A percentile compares a stretch with the other conserved stretches of the same genome.
These are phyloP conservation scores for Pseudevernia furfuracea DNA, from an alignment of 495 filamentous ascomycete genomes.

Conservation along the genomic window DNA sequence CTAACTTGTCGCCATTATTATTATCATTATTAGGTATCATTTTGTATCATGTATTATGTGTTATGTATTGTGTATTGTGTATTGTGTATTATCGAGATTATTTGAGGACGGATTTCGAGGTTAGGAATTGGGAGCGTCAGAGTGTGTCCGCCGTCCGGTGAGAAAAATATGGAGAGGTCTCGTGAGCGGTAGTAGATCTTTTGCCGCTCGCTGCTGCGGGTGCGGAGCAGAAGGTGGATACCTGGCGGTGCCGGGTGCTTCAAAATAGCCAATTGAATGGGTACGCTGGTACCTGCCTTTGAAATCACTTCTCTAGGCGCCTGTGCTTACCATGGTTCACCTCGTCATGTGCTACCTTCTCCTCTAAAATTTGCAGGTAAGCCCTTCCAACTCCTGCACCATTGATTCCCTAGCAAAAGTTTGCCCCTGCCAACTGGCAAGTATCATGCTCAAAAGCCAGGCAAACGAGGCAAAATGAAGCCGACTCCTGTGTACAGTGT, in stretches of 20 bases:
- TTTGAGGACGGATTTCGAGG: no score
- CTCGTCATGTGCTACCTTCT: neutral
- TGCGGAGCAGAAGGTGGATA: constrained; percentile 4
- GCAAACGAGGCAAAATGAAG: no score
- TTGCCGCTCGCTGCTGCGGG: constrained; percentile 7
- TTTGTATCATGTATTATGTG: no score
- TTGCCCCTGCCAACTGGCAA: neutral
- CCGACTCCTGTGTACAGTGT: no score
- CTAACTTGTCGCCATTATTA: neutral
- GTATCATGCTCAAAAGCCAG: no score
- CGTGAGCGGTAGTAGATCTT: constrained; percentile 10
- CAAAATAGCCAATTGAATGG: neutral
- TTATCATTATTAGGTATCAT: no score
- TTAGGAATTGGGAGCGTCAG: no score
- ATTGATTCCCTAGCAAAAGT: neutral
- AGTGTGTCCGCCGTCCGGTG: neutral
- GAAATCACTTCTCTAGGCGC: neutral
- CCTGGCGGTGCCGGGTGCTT: neutral
- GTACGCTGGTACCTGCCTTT: neutral
- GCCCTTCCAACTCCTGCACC: neutral
- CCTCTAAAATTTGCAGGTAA: no score
- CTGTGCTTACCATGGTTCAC: neutral
- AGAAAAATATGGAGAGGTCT: constrained; percentile 5
- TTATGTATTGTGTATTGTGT: no score
- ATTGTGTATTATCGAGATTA: no score